These are phyloP conservation scores for Brettanomyces bruxellensis DNA, from an alignment of 805 yeast genomes.

Conservation along the genomic window DNA sequence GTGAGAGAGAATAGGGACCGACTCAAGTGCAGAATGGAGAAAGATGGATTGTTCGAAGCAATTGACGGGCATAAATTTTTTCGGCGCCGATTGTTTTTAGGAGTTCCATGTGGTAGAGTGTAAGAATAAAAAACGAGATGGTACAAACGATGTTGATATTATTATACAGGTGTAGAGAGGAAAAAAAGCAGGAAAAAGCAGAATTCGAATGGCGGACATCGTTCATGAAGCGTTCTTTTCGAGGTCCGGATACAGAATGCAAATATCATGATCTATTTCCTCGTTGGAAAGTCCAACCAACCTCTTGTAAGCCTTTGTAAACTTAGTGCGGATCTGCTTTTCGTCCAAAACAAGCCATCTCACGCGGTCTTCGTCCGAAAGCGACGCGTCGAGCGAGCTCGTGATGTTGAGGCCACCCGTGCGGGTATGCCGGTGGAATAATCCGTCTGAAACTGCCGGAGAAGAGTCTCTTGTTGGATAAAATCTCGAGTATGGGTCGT, in stretches of 20 bases:
- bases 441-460: background rate
- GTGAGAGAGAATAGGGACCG: too few species aligned
- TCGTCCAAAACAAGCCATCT: conserved; percentile 6
- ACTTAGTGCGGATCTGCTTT: conserved; percentile 5
- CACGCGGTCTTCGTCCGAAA: conserved; percentile 7
- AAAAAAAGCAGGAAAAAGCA: too few species aligned
- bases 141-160: too few species aligned
- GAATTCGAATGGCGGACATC: too few species aligned
- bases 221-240: too few species aligned
- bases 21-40: too few species aligned
- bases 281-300: conserved; percentile 8
- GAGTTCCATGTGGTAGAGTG: too few species aligned
- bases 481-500: background rate
- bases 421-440: background rate
- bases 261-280: conserved; percentile 7
- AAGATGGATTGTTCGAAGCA: too few species aligned
- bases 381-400: conserved; percentile 6
- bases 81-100: too few species aligned
- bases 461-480: background rate
- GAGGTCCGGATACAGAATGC: background rate
- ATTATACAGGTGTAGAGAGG: too few species aligned
- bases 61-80: too few species aligned
- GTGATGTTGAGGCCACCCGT: conserved; percentile 6
- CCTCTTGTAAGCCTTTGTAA: conserved; percentile 8
- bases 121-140: too few species aligned